Evolutionary conservation across 495 filamentous ascomycete species (phyloP), one percentile per base, ranked within the genome.

Genomic region (Podospora tetraspora): DNA sequence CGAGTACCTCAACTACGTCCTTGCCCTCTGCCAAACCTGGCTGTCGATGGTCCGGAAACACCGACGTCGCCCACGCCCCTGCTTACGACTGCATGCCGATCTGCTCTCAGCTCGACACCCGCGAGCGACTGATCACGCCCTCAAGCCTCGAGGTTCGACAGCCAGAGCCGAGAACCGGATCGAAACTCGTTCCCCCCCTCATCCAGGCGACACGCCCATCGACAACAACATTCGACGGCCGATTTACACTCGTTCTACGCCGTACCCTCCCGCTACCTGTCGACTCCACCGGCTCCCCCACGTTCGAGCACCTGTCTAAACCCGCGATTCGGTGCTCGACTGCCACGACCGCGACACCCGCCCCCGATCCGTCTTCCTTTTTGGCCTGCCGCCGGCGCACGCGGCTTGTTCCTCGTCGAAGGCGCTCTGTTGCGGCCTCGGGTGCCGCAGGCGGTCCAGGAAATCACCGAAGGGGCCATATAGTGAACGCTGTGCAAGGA

Each of bases 391-490:
- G 29, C 65, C n/a, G 25, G 57, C 58, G 64, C 61, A 32, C 43
- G 43, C 43, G 43, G 43, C 43, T 52, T 52, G 43, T 52, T 52
- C 43, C 19, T 52, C 43, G 6, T 52, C 19, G 6, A 52, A 52
- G 43, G 43, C 43, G 43, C 43, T 43, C 23, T 64, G 25, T 60
- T n/a, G 27, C 56, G 21, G 29, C 25, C 25, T 27, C 56, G 52
- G 43, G 43, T 22, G 29, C 23, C 29, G 43, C 43, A 52, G 43
- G 43, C 43, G 43, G 43, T 52, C 43, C 43, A 52, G 59, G 70
- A 59, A 59, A 62, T 70, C 62, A 61, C 64, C 57, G 65, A 67
- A 65, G 37, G 68, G 64, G 69, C 67, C 66, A 23, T 63, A 61
- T 60, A 69, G 57, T 62, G 32, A 29, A 52, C 59, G 27, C 63